A percentile compares a stretch with the other conserved stretches of the same genome.
Conservation (phyloP, 164 flowering plant species). For the Macadamia integrifolia region DNA sequence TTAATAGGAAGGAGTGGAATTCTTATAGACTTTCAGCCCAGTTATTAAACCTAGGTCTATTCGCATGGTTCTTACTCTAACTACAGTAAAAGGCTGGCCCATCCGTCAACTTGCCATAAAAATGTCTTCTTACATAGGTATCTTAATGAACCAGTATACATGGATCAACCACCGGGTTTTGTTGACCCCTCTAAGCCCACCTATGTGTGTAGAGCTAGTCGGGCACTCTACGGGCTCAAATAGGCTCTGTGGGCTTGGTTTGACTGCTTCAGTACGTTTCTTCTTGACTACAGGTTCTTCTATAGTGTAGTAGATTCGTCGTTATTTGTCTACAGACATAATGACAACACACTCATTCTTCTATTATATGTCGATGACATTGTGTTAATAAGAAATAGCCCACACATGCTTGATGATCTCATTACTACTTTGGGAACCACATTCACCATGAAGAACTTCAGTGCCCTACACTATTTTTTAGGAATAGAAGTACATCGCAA, state of each 20-base stretch:
- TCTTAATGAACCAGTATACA: background rate
- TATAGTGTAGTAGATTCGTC: background rate
- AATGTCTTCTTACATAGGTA: background rate
- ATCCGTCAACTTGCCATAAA: conserved; percentile 1
- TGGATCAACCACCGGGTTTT: conserved; percentile 5
- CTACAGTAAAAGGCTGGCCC: background rate
- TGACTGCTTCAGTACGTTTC: background rate
- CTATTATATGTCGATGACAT: conserved; percentile 4
- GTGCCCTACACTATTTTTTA: background rate
- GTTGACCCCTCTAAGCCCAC: background rate
- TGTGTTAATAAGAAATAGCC: background rate
- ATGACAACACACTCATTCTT: background rate
- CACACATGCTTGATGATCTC: background rate
- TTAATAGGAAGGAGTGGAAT: background rate
- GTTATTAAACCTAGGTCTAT: background rate
- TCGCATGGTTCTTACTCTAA: background rate
- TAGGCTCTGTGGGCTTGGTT: background rate
- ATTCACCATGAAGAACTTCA: conserved; percentile 5
- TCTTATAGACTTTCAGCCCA: background rate
- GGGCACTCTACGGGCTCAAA: background rate
- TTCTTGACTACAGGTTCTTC: background rate
- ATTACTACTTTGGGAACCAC: background rate
- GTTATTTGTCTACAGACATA: background rate
- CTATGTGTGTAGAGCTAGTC: background rate
- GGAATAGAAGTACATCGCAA: background rate